These are phyloP conservation scores for Nemophila menziesii DNA, from an alignment of 257 asterid species.

Conservation along the genomic window DNA sequence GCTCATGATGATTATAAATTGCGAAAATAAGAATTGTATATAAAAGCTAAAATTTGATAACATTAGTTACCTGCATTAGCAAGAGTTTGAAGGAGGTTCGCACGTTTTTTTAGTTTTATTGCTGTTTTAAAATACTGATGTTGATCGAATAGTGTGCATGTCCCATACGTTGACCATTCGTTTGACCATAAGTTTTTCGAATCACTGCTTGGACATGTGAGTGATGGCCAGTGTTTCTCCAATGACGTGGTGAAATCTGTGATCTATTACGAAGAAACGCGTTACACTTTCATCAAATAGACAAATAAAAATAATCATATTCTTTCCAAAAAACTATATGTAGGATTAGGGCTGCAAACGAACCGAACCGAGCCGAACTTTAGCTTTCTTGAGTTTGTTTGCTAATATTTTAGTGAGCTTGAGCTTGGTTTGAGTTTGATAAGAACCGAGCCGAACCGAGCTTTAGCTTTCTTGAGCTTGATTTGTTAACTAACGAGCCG, in stretches of 20 bases:
- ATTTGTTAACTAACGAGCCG: no score
- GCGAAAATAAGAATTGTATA: background rate
- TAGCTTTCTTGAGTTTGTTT: no score
- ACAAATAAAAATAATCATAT: no score
- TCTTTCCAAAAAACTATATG: no score
- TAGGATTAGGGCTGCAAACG: no score
- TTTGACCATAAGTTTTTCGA: slow-evolving; percentile 3
- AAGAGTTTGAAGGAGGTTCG: slow-evolving; percentile 4
- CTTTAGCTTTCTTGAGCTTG: no score
- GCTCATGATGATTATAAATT: background rate
- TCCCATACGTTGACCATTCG: slow-evolving; percentile 1
- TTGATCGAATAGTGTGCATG: background rate
- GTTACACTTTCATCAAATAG: no score
- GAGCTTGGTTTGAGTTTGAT: no score
- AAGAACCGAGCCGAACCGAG: no score
- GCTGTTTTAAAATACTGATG: slow-evolving; percentile 3
- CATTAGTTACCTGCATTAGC: slow-evolving; percentile 4
- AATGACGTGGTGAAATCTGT: background rate
- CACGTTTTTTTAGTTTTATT: background rate
- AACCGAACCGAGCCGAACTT: no score
- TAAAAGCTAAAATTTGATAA: no score
- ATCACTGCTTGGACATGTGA: slow-evolving; percentile 3
- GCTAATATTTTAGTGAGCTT: no score
- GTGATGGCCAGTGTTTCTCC: slow-evolving; percentile 6
- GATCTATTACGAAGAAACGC: background rate